A percentile compares a stretch with the other conserved stretches of the same genome.
Conservation (phyloP, 352 stramenopile genomes). For the Phytophthora fragariaefolia region DNA sequence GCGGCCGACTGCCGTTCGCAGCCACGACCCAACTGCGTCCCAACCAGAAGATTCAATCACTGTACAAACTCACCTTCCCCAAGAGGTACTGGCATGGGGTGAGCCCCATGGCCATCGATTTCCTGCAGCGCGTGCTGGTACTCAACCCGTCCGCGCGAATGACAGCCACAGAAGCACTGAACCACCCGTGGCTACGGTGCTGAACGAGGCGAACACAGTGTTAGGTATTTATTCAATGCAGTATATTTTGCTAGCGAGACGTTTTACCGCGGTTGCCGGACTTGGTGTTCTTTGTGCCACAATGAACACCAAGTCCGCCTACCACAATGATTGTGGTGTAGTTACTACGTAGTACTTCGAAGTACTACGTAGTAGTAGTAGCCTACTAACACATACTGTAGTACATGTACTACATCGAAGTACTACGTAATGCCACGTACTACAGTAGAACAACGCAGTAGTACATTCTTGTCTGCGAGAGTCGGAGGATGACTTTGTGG, state of each 20-base stretch:
- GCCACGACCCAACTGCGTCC: conserved; percentile 64
- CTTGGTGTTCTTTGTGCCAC: too few relatives aligned
- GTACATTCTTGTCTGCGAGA: too few relatives aligned
- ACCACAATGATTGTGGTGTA: too few relatives aligned
- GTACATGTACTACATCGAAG: too few relatives aligned
- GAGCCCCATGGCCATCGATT: conserved; percentile 61
- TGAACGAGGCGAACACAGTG: conserved; percentile 23
- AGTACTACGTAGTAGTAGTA: too few relatives aligned
- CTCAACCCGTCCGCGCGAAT: conserved; percentile 60
- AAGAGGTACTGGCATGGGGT: conserved; percentile 79
- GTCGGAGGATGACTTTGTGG: too few relatives aligned
- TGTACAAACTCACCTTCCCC: conserved; percentile 78
- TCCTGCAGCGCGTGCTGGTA: conserved; percentile 66
- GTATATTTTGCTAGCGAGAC: conserved; percentile 18
- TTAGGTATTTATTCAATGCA: conserved; percentile 47
- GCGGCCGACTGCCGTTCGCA: conserved; percentile 89
- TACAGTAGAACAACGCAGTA: too few relatives aligned
- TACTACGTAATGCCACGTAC: too few relatives aligned
- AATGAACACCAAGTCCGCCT: too few relatives aligned
- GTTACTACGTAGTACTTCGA: too few relatives aligned
- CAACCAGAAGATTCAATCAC: conserved; percentile 63
- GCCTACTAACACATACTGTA: too few relatives aligned
- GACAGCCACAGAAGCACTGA: conserved; percentile 59
- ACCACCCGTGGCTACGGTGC: conserved; percentile 56
- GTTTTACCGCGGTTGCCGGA: not conserved